Evolutionary conservation across 768 basidiomycete species (phyloP).

Genomic region (Terana coerulea): DNA sequence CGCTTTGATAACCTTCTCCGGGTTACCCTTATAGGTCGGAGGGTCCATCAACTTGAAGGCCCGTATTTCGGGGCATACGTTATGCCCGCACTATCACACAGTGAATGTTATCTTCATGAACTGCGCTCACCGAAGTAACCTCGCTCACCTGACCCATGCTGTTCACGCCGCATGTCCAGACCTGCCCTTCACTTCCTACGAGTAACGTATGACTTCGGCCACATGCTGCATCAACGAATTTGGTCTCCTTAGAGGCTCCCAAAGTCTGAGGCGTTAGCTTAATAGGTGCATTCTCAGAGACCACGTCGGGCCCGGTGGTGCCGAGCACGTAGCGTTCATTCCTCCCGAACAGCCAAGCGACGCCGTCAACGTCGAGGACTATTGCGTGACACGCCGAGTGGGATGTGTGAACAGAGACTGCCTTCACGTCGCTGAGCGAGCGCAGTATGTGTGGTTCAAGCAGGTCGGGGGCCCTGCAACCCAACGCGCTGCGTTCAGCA

Average conservation of each 20-base stretch:
- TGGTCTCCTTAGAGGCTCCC: constrained; percentile 48
- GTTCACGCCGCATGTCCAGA: constrained; percentile 86
- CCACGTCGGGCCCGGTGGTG: constrained; percentile 39
- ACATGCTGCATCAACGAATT: constrained; percentile 78
- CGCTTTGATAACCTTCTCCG: constrained; percentile 66
- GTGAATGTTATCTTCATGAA: neutral
- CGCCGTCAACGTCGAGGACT: constrained; percentile 66
- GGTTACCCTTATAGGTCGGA: constrained; percentile 48
- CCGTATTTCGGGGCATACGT: constrained; percentile 58
- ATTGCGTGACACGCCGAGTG: constrained; percentile 77
- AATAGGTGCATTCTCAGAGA: constrained; percentile 76
- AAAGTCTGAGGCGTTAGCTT: constrained; percentile 54
- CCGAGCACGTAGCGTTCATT: constrained; percentile 71
- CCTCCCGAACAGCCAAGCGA: constrained; percentile 89
- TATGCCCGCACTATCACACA: constrained; percentile 62
- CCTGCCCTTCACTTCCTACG: constrained; percentile 74
- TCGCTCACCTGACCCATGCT: constrained; percentile 66
- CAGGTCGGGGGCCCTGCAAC: constrained; percentile 69
- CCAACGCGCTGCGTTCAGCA: constrained; percentile 4
- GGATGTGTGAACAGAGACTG: constrained; percentile 68
- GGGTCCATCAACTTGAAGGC: constrained; percentile 62
- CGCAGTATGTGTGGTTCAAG: constrained; percentile 87
- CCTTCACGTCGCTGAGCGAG: constrained; percentile 77
- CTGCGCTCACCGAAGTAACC: neutral
- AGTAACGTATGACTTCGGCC: constrained; percentile 82